A percentile compares a stretch with the other conserved stretches of the same genome.
Evolutionary conservation across 139 green algal species (phyloP).

Genomic region (Trebouxia sp.): DNA sequence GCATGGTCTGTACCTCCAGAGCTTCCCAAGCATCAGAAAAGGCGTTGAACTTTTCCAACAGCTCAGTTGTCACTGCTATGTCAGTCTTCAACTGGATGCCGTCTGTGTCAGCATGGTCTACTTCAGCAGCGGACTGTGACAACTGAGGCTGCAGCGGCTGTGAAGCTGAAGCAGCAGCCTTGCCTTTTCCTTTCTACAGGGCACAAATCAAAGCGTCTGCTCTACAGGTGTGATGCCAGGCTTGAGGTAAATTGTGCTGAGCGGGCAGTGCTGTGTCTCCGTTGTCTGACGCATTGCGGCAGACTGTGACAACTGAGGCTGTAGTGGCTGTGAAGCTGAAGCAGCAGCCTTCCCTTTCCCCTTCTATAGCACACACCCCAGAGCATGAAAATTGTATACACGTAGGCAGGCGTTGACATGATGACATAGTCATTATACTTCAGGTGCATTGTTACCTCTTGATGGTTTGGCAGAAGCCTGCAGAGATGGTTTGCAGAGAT

Average conservation of each 20-base stretch:
- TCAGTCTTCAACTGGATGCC: neutral
- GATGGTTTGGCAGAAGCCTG: too few species aligned
- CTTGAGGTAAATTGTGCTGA: too few species aligned
- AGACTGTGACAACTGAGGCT: neutral
- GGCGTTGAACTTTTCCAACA: constrained; percentile 25
- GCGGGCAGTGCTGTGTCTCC: neutral
- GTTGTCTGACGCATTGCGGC: neutral
- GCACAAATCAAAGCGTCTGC: neutral
- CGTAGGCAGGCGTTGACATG: too few species aligned
- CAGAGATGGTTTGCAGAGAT: too few species aligned
- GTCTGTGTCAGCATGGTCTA: neutral
- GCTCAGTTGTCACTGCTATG: constrained; percentile 25
- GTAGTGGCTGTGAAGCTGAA: neutral
- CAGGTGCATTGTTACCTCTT: too few species aligned
- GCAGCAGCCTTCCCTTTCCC: constrained; percentile 24
- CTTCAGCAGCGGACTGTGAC: neutral
- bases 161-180: constrained; percentile 12
- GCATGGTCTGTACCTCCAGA: too few species aligned
- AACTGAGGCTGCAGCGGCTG: neutral
- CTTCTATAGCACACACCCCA: neutral
- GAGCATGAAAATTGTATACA: too few species aligned
- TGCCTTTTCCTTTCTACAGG: constrained; percentile 20
- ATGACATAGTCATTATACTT: too few species aligned
- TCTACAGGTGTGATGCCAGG: too few species aligned
- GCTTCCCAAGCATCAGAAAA: constrained; percentile 25